Evolutionary conservation across 371 early-diverging fungal genomes (phyloP).

Genomic region (Syncephalastrum contaminatum): DNA sequence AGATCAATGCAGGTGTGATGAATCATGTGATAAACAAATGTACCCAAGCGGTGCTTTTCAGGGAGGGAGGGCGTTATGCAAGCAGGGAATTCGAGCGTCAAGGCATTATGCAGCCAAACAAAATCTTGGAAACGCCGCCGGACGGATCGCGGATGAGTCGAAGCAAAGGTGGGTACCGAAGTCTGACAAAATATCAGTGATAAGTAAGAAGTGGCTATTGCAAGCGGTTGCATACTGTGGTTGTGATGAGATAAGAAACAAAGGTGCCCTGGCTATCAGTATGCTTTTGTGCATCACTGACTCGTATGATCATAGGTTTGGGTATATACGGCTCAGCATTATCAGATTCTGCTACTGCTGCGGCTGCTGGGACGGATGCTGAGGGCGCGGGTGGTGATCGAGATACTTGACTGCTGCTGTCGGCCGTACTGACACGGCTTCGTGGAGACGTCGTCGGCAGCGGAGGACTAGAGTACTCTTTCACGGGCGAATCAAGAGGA

Average conservation of each 20-base stretch:
- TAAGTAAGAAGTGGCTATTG: too few species aligned
- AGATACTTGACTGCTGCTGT: background rate
- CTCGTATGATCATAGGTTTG: constrained; percentile 45
- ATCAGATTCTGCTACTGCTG: constrained; percentile 1
- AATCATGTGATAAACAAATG: constrained; percentile 6
- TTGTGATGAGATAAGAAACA: constrained; percentile 82
- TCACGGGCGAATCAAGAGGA: constrained; percentile 2
- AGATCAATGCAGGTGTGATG: background rate
- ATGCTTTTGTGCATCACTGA: constrained; percentile 83
- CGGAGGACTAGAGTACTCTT: background rate
- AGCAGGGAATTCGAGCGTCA: constrained; percentile 73
- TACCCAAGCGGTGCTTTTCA: constrained; percentile 89
- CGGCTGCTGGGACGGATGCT: too few species aligned
- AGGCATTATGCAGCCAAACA: constrained; percentile 79
- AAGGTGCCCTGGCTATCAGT: constrained; percentile 77
- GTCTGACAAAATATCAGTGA: too few species aligned
- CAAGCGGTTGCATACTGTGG: constrained; percentile 45
- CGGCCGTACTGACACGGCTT: background rate
- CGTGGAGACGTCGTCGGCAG: background rate
- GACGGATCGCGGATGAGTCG: constrained; percentile 29
- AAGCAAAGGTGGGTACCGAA: too few species aligned
- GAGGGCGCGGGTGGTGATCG: background rate
- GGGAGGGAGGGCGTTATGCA: constrained; percentile 92
- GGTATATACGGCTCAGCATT: background rate
- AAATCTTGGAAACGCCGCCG: constrained; percentile 95